These are phyloP conservation scores for Plectosphaerella plurivora DNA, from an alignment of 2,329 filamentous ascomycete species.

Conservation along the genomic window DNA sequence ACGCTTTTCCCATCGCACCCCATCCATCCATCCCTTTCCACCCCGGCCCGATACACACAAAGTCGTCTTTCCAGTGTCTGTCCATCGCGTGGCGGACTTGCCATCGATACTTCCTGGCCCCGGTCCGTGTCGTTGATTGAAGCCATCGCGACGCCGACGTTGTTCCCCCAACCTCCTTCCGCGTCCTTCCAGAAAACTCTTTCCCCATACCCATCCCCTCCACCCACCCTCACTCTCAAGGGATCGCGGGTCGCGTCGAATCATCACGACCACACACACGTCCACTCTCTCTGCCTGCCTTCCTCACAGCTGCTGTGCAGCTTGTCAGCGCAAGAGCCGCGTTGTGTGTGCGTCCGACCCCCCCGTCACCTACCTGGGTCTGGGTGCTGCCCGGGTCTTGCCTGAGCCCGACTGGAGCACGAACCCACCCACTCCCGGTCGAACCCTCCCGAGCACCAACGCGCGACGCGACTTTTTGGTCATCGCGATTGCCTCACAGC, in stretches of 20 bases:
- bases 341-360: background rate
- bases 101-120: background rate
- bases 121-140: background rate
- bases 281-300: background rate
- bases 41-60: background rate
- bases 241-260: background rate
- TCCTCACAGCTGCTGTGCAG: background rate
- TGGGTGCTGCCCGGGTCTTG: too few species aligned
- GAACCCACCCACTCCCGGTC: background rate
- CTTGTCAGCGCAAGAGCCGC: background rate
- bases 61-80: background rate
- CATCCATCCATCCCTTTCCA: slow-evolving; percentile 1
- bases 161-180: background rate
- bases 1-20: background rate
- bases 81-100: background rate
- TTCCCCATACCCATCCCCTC: background rate
- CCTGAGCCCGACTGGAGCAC: background rate
- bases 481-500: background rate
- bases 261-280: background rate
- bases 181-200: background rate
- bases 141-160: background rate
- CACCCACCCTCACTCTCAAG: background rate
- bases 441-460: background rate
- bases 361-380: background rate
- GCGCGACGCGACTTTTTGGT: background rate